phyloP scores from a whole-genome alignment of 2,329 filamentous ascomycete genomes.

The Neoarthrinium moseri region DNA sequence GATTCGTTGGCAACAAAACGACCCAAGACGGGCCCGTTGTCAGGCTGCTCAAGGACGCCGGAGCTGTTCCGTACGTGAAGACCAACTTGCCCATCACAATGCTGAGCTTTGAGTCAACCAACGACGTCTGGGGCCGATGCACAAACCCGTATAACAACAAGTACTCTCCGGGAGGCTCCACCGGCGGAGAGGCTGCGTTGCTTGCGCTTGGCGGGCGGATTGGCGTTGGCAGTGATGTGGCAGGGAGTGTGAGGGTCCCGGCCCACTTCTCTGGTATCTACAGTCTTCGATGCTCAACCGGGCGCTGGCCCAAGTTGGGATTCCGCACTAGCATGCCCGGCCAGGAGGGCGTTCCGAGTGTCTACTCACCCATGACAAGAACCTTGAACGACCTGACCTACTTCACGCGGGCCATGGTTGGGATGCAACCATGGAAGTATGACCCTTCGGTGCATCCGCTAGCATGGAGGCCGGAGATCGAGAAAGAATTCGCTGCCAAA shows the following conservation, averaged over 20 bases:
- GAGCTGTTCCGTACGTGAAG: slow-evolving; percentile 89
- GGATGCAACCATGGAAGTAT: slow-evolving; percentile 86
- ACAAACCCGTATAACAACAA: slow-evolving; percentile 80
- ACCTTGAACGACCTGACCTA: slow-evolving; percentile 81
- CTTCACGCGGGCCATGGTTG: slow-evolving; percentile 75
- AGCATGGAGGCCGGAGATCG: slow-evolving; percentile 67
- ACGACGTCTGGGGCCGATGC: slow-evolving; percentile 76
- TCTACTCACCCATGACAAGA: slow-evolving; percentile 90
- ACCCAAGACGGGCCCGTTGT: slow-evolving; percentile 70
- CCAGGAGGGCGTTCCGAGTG: slow-evolving; percentile 84
- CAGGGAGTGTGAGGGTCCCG: slow-evolving; percentile 81
- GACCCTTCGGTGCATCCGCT: slow-evolving; percentile 84
- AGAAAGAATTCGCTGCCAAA: slow-evolving; percentile 58
- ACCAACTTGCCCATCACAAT: slow-evolving; percentile 87
- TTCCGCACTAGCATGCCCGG: slow-evolving; percentile 87
- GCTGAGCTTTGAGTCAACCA: slow-evolving; percentile 79
- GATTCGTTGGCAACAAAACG: slow-evolving; percentile 66
- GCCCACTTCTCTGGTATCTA: slow-evolving; percentile 92
- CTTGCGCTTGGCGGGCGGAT: slow-evolving; percentile 82
- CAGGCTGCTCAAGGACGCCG: slow-evolving; percentile 78
- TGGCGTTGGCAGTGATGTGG: slow-evolving; percentile 87
- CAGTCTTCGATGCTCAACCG: slow-evolving; percentile 80
- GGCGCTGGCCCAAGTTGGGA: slow-evolving; percentile 84
- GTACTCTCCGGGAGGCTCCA: slow-evolving; percentile 87
- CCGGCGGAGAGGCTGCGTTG: slow-evolving; percentile 80